Evolutionary conservation across 2,329 filamentous ascomycete genomes (phyloP), one percentile per base, ranked within the genome.

Genomic region (Ceratocystis cubensis): DNA sequence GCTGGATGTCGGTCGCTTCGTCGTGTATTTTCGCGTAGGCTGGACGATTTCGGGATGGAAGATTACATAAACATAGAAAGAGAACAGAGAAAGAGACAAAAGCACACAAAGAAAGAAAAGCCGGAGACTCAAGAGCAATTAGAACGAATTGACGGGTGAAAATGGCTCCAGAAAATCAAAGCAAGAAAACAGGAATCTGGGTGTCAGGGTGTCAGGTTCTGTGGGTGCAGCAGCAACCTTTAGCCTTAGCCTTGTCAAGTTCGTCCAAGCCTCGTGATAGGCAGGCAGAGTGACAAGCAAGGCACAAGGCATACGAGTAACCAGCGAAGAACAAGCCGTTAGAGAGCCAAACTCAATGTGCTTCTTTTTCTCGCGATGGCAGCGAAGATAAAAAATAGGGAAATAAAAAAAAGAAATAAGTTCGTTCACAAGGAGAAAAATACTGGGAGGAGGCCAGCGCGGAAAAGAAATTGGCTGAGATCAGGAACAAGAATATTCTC

Each of bases 401-500:
- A 20, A 20, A 28, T 15, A 44, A 44, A 33, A 25, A 22, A 28
- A 45, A 28, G 3, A 20, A 61, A 22, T 6, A 44, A 17, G 37
- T 41, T 41, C 13, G 13, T 41, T 62, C n/a, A 33, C n/a, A 33
- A 48, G 20, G 20, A 15, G 61, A 64, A 56, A 63, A 48, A 13
- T 20, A 25, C n/a, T 25, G n/a, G 22, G n/a, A 20, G 30, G 20
- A 28, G 15, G 20, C 61, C 7, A 56, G 28, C 25, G 6, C 28
- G 30, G 46, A 25, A 50, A 25, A 64, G 45, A 56, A 37, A 64
- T 37, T 22, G 44, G 30, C 20, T 33, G 28, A 59, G 25, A 59
- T 59, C 56, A 59, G 56, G 56, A 59, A 37, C 56, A 59, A 59
- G 56, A 59, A 59, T 28, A 59, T 59, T 59, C 56, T 59, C 56